Percentiles rank a stretch among this genome's conserved stretches.
phyloP scores from a whole-genome alignment of 495 filamentous ascomycete species.

The Sporormia fimetaria region DNA sequence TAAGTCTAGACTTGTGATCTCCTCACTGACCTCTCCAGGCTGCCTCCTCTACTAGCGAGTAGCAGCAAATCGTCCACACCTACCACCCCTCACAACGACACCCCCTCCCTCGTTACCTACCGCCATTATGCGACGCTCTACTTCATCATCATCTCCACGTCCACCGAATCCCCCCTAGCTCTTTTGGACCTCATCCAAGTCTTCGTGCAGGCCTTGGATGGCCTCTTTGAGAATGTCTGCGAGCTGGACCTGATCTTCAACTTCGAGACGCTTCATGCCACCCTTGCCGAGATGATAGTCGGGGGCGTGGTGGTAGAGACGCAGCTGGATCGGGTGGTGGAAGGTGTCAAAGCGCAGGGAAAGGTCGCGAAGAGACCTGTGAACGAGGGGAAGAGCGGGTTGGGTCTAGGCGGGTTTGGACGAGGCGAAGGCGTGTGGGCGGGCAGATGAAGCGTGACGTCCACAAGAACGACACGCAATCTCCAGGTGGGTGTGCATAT shows the following conservation, averaged over 20 bases:
- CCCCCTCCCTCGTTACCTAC: constrained; percentile 92
- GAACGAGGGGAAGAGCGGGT: constrained; percentile 32
- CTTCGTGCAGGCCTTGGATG: constrained; percentile 89
- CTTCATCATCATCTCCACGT: constrained; percentile 97
- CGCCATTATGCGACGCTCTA: constrained; percentile 96
- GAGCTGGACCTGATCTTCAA: constrained; percentile 98
- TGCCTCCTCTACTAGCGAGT: constrained; percentile 55
- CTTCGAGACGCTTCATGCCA: constrained; percentile 90
- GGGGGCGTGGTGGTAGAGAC: constrained; percentile 96
- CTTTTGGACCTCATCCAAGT: constrained; percentile 95
- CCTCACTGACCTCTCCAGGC: constrained; percentile 37
- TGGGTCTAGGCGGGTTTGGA: constrained; percentile 38
- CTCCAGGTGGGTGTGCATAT: too few relatives aligned
- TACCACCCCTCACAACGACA: constrained; percentile 57
- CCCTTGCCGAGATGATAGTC: constrained; percentile 87
- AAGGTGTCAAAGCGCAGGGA: constrained; percentile 70
- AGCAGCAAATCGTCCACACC: constrained; percentile 41
- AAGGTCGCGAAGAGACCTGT: constrained; percentile 56
- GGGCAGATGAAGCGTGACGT: constrained; percentile 10
- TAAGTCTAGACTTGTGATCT: neutral
- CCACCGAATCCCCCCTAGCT: constrained; percentile 89
- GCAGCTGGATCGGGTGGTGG: constrained; percentile 72
- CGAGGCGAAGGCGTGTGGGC: constrained; percentile 28
- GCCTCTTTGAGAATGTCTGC: constrained; percentile 95
- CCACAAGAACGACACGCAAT: neutral